A percentile compares a stretch with the other conserved stretches of the same genome.
Conservation (phyloP, 305 asterid genomes). For the Rubia balearica region DNA sequence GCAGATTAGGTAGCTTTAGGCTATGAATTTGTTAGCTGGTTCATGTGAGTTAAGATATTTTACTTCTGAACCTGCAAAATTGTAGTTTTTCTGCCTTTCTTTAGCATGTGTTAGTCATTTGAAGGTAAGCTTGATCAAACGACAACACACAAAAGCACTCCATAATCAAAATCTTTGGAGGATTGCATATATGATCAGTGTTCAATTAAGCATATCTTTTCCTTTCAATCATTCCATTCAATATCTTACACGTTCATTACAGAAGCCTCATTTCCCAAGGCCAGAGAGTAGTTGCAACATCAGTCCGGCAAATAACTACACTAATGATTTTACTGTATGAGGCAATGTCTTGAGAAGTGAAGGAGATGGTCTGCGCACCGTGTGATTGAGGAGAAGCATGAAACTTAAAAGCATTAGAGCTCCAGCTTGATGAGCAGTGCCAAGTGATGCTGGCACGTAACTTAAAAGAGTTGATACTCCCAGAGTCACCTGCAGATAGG, state of each 20-base stretch:
- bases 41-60: not conserved
- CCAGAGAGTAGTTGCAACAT: not conserved
- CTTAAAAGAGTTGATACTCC: conserved; percentile 76
- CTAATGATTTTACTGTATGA: conserved; percentile 37
- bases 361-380: conserved; percentile 67
- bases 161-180: not conserved
- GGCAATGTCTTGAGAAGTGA: conserved; percentile 75
- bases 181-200: too few relatives aligned
- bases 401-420: conserved; percentile 75
- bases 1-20: not conserved
- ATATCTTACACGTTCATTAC: not conserved
- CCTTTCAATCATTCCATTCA: not conserved
- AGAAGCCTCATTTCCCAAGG: not conserved
- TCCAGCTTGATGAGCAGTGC: conserved; percentile 93
- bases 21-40: not conserved
- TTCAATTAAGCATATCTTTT: too few relatives aligned
- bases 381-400: conserved; percentile 83
- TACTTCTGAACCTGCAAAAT: not conserved
- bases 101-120: not conserved
- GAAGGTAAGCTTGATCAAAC: not conserved
- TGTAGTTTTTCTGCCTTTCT: not conserved
- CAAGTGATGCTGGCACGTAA: conserved; percentile 84
- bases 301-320: not conserved
- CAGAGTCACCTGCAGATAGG: conserved; percentile 52
- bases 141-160: not conserved